A percentile compares a stretch with the other conserved stretches of the same genome.
These are phyloP conservation scores for Calonectria pseudoreteaudii DNA, from an alignment of 2,329 filamentous ascomycete genomes.

Conservation along the genomic window DNA sequence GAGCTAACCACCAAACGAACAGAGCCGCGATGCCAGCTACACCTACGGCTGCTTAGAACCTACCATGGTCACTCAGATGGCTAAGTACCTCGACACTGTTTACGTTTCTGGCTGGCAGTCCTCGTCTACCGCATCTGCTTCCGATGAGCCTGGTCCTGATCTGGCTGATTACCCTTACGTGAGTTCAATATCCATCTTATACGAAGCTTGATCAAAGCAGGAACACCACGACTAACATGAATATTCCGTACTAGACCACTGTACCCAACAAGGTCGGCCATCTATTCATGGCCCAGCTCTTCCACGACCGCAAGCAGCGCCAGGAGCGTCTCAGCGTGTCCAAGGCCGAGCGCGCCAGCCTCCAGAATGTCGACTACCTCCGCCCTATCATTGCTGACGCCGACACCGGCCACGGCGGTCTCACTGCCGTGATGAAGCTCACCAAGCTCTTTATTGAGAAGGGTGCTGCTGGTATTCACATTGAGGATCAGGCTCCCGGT, in stretches of 20 bases:
- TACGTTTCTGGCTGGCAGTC: conserved; percentile 99
- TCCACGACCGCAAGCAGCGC: conserved; percentile 99
- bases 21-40: conserved; percentile 88
- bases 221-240: conserved; percentile 45
- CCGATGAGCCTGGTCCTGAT: conserved; percentile 97
- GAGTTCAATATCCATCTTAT: conserved; percentile 47
- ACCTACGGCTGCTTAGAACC: conserved; percentile 98
- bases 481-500: conserved; percentile 97
- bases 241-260: conserved; percentile 76
- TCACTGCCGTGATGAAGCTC: conserved; percentile 99
- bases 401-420: conserved; percentile 94
- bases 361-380: conserved; percentile 91
- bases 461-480: conserved; percentile 97
- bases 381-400: conserved; percentile 97
- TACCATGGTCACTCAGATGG: conserved; percentile 99
- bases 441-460: conserved; percentile 98
- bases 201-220: background rate
- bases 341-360: conserved; percentile 76
- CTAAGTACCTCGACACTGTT: conserved; percentile 97
- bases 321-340: conserved; percentile 88
- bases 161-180: conserved; percentile 97
- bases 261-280: conserved; percentile 98
- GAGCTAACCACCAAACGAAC: conserved; percentile 14
- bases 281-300: conserved; percentile 97
- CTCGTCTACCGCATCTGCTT: conserved; percentile 93